Evolutionary conservation across 2,329 filamentous ascomycete genomes (phyloP).

Genomic region (Penicillium paneum): DNA sequence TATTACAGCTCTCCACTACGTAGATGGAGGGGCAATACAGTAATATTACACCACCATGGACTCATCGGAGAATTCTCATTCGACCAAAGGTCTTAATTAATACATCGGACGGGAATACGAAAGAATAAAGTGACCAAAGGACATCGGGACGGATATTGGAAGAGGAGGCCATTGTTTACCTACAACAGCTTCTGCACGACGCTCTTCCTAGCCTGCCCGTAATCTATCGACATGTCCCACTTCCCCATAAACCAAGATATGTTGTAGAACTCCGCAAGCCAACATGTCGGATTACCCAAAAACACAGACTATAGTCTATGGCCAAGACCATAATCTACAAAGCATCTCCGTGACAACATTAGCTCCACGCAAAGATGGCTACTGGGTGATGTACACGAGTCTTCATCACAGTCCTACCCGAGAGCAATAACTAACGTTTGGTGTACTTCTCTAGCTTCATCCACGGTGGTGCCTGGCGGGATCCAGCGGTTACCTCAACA

Average conservation of each 20-base stretch:
- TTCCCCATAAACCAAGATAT: slow-evolving; percentile 5
- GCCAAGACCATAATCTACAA: slow-evolving; percentile 33
- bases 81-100: neutral
- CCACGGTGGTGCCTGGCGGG: slow-evolving; percentile 51
- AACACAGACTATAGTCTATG: slow-evolving; percentile 26
- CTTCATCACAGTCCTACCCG: neutral
- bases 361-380: slow-evolving; percentile 22
- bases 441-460: slow-evolving; percentile 36
- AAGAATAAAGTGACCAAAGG: neutral
- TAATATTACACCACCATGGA: slow-evolving; percentile 2
- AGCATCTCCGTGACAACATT: slow-evolving; percentile 31
- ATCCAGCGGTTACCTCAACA: slow-evolving; percentile 40
- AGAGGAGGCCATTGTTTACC: neutral
- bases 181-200: neutral
- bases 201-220: neutral
- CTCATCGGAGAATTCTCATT: neutral
- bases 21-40: slow-evolving; percentile 20
- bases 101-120: neutral
- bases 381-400: slow-evolving; percentile 42
- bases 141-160: neutral
- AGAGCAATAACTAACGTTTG: slow-evolving; percentile 1
- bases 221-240: slow-evolving; percentile 8
- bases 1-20: rapidly evolving
- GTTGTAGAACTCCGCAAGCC: neutral
- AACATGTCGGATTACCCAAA: slow-evolving; percentile 27